Conservation (phyloP, 1,284 basidiomycete species). For the Leccinum subfulvum region DNA sequence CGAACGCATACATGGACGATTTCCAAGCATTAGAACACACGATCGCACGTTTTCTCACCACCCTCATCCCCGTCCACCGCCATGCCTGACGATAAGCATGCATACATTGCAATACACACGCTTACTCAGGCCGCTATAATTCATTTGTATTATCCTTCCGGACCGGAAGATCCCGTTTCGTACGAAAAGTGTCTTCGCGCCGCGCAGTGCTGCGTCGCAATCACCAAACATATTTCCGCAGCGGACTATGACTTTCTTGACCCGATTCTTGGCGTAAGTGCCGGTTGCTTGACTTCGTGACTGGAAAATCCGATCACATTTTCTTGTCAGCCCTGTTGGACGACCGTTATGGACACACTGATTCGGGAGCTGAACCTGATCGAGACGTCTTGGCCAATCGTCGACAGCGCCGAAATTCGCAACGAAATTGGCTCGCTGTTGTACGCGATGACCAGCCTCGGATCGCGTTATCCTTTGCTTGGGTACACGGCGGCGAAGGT, state of each 20-base stretch:
- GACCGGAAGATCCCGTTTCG: conserved; percentile 54
- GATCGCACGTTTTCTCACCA: conserved; percentile 59
- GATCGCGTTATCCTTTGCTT: conserved; percentile 56
- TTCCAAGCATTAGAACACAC: conserved; percentile 60
- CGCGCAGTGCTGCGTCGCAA: conserved; percentile 53
- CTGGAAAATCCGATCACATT: conserved; percentile 10
- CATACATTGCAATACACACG: conserved; percentile 59
- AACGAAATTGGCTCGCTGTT: conserved; percentile 60
- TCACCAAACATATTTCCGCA: conserved; percentile 62
- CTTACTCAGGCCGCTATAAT: conserved; percentile 68
- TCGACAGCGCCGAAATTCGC: conserved; percentile 54
- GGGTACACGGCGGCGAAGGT: conserved; percentile 48
- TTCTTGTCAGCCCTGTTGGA: conserved; percentile 62
- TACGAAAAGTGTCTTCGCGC: conserved; percentile 66
- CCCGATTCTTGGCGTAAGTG: conserved; percentile 68
- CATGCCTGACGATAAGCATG: conserved; percentile 57
- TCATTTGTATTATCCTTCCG: conserved; percentile 61
- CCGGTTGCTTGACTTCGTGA: conserved; percentile 5
- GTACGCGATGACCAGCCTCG: conserved; percentile 62
- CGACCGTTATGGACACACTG: conserved; percentile 60
- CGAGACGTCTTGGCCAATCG: conserved; percentile 58
- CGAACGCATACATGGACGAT: conserved; percentile 52
- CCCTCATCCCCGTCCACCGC: conserved; percentile 60
- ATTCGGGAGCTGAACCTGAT: conserved; percentile 59
- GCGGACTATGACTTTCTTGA: conserved; percentile 68